Evolutionary conservation across 2,329 filamentous ascomycete species (phyloP), one percentile per base, ranked within the genome.

Genomic region (Colletotrichum echinochloae): DNA sequence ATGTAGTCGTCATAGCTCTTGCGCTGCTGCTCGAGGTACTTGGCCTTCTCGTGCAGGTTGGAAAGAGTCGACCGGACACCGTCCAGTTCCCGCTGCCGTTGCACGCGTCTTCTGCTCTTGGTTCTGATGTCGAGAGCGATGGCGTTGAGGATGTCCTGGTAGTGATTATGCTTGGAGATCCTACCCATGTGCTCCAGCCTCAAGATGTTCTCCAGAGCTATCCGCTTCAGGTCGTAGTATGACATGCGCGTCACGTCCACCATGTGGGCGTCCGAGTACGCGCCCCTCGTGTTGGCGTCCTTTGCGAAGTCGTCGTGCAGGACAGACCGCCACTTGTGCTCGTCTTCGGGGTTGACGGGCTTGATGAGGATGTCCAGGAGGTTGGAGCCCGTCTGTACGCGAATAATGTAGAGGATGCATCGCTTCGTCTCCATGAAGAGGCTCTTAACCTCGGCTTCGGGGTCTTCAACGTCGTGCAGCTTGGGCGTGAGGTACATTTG

Each of bases 1-100:
- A 99, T 97, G 82, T 99, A 99, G 83, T 99, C 94, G 79, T 99
- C 97, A 83, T 99, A 99, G 74, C 92, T 96, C 86, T 97, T 97
- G 71, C 97, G 89, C 82, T 99, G 96, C 75, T 94, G 92, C 78
- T 99, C 96, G 12, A 99, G 88, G 82, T 97, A 99, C 74, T 90
- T 89, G 46, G 95, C 95, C 83, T 99, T 96, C 75, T 94, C 90
- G 80, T 94, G 91, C 72, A 97, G 83, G 74, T 94, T 93, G 52
- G 86, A 81, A 20, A 96, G 85, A 1, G 94, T 96, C 68, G 92
- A 84, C 35, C 92, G 88, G 28, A 95, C 93, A 54, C 92, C 91
- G 75, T 99, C 96, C 48, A 98, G 81, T 80, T 99, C 96, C 57
- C 94, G 91, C 78, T 97, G 92, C 69, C 96, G 90, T 80, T 99